phyloP scores from a whole-genome alignment of 2,329 filamentous ascomycete species.

The Sclerotiophoma versabilis region DNA sequence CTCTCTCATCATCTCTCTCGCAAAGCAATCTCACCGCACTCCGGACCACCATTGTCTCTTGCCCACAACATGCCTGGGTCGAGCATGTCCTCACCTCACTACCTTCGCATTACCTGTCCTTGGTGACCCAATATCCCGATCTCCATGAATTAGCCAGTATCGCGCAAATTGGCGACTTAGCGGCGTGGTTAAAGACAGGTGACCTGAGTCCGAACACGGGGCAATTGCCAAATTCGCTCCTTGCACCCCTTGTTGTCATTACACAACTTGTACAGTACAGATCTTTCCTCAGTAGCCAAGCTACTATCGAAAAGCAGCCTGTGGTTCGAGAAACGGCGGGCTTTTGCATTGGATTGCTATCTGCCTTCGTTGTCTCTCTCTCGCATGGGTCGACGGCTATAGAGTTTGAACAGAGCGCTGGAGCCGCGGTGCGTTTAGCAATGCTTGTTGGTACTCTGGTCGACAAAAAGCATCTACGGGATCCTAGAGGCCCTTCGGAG shows the following conservation, averaged over 20 bases:
- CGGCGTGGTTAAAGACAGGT: neutral
- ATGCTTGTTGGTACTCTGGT: slow-evolving; percentile 2
- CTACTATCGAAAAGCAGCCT: neutral
- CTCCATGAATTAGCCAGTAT: neutral
- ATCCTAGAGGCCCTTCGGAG: neutral
- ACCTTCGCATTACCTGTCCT: neutral
- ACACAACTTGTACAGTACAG: neutral
- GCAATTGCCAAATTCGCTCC: neutral
- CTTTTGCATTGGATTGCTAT: slow-evolving; percentile 1
- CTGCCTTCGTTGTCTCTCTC: neutral
- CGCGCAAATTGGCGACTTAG: neutral
- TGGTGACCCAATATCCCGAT: neutral
- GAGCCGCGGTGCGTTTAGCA: neutral
- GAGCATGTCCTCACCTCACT: neutral
- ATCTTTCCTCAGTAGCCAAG: neutral
- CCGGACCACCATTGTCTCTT: slow-evolving; percentile 2
- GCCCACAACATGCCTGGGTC: slow-evolving; percentile 1
- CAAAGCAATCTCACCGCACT: neutral
- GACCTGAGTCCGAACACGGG: neutral
- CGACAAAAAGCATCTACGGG: neutral
- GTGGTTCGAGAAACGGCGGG: neutral
- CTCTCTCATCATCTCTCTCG: neutral
- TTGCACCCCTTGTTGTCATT: neutral
- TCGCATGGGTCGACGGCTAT: neutral
- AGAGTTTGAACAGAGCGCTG: neutral